Base-by-base conservation (phyloP, 140 eudicot species). In the Anethum foeniculum region DNA sequence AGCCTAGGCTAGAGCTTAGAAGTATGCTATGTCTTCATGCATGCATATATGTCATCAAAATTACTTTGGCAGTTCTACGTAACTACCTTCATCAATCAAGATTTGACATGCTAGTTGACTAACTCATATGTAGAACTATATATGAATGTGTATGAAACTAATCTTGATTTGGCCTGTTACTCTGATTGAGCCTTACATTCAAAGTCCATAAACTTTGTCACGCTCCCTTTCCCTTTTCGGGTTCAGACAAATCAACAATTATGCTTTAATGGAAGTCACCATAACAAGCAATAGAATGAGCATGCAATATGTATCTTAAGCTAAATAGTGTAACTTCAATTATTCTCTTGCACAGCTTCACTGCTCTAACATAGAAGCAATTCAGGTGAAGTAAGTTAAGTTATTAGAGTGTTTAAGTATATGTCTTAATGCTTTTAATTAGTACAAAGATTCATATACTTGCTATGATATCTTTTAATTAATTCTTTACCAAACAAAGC, bases 41-140 rank as follows among this genome's bases (percentile, higher is more conserved):
- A n/a, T 64, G 72, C 71, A 62, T 23, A 4, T 25, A 62, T 62
- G 28, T 62, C 34, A 7, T 62, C 32, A 8, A 62, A 60, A n/a
- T 62, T 62, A n/a, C 34, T 25, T 62, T 62, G 16, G 14, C n/a
- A 62, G 71, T 51, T 51, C 71, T 23, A 2, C 52, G 16, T 47
- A 18, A 47, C 52, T 47, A 47, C 52, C 52, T 47, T 47, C 71
- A 64, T 25, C 34, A 28, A 65, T 65, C 36, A 65, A 52, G 54
- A 77, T 18, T 77, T 77, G 80, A 77, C 80, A 77, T 56, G 23
- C 52, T 54, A 56, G 80, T 77, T 54, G 71, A 77, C 80, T 18
- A 19, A 14, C 52, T 48, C 0, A 48, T 48, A 48, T 48, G 19
- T 48, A 48, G 38, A 34, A 34, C 38, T 34, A 48, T 48, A 15